Percentiles rank a stretch among this genome's conserved stretches.
phyloP scores from a whole-genome alignment of 495 filamentous ascomycete species.

The Tuber melanosporum region DNA sequence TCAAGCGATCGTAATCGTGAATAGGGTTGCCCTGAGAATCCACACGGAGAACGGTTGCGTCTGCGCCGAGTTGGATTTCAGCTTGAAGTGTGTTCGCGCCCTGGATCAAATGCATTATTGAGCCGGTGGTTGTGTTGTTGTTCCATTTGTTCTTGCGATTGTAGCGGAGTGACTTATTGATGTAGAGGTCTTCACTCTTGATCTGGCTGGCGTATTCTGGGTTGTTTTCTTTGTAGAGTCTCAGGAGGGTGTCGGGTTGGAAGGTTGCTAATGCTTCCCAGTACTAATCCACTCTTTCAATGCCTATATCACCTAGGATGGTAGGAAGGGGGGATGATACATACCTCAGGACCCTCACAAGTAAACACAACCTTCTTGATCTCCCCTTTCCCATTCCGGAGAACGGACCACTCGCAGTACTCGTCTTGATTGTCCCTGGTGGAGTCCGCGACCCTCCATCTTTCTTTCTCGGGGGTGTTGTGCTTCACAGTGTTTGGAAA shows the following conservation, averaged over 20 bases:
- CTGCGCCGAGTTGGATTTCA: constrained; percentile 12
- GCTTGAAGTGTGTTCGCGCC: constrained; percentile 13
- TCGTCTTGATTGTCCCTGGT: constrained; percentile 11
- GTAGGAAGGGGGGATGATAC: background rate
- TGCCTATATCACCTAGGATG: background rate
- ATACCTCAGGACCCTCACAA: constrained; percentile 20
- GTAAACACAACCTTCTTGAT: constrained; percentile 17
- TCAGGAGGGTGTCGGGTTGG: constrained; percentile 12
- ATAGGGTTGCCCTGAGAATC: constrained; percentile 7
- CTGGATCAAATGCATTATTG: constrained; percentile 18
- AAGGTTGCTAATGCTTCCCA: constrained; percentile 7
- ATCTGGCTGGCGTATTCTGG: constrained; percentile 14
- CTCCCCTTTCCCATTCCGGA: constrained; percentile 8
- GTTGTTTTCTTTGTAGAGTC: constrained; percentile 18
- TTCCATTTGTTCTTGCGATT: constrained; percentile 6
- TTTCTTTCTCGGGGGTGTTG: constrained; percentile 6
- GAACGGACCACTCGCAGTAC: constrained; percentile 21
- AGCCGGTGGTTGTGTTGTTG: constrained; percentile 11
- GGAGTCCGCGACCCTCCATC: constrained; percentile 13
- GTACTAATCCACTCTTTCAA: constrained; percentile 8
- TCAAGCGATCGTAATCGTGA: constrained; percentile 13
- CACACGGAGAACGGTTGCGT: constrained; percentile 19
- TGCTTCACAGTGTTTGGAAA: constrained; percentile 10
- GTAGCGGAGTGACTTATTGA: background rate
- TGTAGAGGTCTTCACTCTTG: constrained; percentile 15